A percentile compares a stretch with the other conserved stretches of the same genome.
Conservation (phyloP, 2,329 filamentous ascomycete species). For the Fusarium tricinctum region DNA sequence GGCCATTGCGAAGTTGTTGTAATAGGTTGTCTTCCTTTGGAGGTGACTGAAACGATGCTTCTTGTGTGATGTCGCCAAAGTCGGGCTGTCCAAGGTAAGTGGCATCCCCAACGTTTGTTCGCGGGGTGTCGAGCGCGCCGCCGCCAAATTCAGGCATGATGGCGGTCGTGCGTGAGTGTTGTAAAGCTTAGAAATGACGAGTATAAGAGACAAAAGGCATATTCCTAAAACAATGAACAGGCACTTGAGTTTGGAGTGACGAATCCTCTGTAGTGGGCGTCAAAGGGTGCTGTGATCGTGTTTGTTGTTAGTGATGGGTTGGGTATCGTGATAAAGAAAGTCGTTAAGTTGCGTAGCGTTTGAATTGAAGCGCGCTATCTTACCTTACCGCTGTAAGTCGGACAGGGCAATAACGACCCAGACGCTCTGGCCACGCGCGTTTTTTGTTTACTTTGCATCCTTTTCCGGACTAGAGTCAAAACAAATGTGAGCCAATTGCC, state of each 20-base stretch:
- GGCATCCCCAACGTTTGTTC: constrained; percentile 85
- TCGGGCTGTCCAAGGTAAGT: constrained; percentile 82
- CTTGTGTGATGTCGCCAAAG: constrained; percentile 84
- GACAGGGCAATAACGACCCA: constrained; percentile 26
- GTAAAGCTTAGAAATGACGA: constrained; percentile 42
- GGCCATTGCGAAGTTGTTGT: constrained; percentile 78
- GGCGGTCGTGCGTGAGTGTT: constrained; percentile 32
- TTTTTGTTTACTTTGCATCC: constrained; percentile 61
- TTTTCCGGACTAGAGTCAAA: constrained; percentile 54
- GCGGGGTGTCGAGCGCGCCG: constrained; percentile 83
- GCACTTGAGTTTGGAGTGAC: constrained; percentile 7
- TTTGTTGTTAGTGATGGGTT: constrained; percentile 42
- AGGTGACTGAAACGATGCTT: constrained; percentile 88
- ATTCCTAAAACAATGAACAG: constrained; percentile 24
- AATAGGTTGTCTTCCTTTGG: constrained; percentile 78
- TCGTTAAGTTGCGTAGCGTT: constrained; percentile 32
- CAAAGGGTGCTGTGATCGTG: constrained; percentile 20
- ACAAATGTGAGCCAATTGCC: constrained; percentile 40
- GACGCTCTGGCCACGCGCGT: constrained; percentile 49
- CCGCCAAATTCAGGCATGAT: constrained; percentile 74
- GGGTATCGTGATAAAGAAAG: constrained; percentile 40
- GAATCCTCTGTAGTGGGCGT: constrained; percentile 14
- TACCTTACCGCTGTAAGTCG: constrained; percentile 37
- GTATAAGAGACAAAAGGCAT: constrained; percentile 40
- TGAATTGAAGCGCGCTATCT: constrained; percentile 42